Evolutionary conservation across 192 early-diverging fungal species (phyloP), one percentile per base, ranked within the genome.

Genomic region (Entomortierella chlamydospora): DNA sequence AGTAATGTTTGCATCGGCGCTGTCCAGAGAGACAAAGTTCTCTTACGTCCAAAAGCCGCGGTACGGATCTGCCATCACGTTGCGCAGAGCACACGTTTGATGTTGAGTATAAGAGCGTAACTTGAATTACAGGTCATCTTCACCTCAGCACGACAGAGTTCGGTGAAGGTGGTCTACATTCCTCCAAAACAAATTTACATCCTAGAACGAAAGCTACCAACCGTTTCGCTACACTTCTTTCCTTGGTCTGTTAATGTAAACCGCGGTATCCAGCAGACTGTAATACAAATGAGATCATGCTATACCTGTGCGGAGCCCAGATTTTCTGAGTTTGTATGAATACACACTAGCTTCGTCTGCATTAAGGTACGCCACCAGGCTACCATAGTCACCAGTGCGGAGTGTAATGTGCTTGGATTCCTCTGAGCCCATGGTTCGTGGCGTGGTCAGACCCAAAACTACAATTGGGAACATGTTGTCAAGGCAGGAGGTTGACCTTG

Each of bases 121-220:
- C 34, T 74, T 74, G 51, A 56, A 60, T 45, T 74, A 63, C 23
- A 64, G 41, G 61, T 50, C 26, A 42, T 57, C 13, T 64, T 63
- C 45, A 66, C 63, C 1, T 28, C 64, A 42, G 60, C 58, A 29
- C 68, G 53, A 25, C 52, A 57, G 26, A 66, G 23, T 43, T 68
- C 68, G 12, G 61, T 66, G 57, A 77, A 68, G 22, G 57, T 68
- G 33, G 53, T 60, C 12, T 57, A 53, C 28, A 77, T 61, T 4
- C 61, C 73, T 41, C 64, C 73, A 54, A 68, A 77, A 1, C 45
- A 57, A 29, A 43, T 61, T 51, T 77, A 57, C 18, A 77, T 53
- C 57, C 45, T 23, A 28, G 73, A 77, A 17, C 65, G 73, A 50
- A 77, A 77, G 47, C 65, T 61, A 17, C 73, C 73, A 33, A 77